phyloP scores from a whole-genome alignment of 768 basidiomycete species.

The Solioccasus polychromus region DNA sequence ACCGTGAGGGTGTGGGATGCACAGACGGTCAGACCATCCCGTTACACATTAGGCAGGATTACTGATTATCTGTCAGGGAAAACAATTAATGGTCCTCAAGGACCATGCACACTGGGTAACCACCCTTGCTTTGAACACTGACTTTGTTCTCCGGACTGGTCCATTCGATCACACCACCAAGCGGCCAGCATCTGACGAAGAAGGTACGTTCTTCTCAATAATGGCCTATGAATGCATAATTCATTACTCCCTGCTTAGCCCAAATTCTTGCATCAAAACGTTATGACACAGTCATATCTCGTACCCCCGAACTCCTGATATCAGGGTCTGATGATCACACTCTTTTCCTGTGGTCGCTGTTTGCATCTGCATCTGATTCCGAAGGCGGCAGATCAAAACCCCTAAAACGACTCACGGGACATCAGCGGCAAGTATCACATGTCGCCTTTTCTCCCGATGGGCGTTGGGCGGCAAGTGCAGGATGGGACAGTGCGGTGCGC shows the following conservation, averaged over 20 bases:
- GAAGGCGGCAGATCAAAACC: slow-evolving; percentile 59
- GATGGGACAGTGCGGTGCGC: slow-evolving; percentile 88
- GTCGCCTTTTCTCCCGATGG: slow-evolving; percentile 96
- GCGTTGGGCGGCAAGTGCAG: slow-evolving; percentile 84
- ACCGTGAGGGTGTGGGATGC: slow-evolving; percentile 96
- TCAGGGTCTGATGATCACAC: slow-evolving; percentile 98
- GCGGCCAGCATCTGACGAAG: slow-evolving; percentile 72
- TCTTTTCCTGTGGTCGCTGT: slow-evolving; percentile 91
- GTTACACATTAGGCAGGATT: neutral
- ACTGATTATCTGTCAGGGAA: slow-evolving; percentile 54
- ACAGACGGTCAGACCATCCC: slow-evolving; percentile 51
- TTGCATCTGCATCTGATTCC: slow-evolving; percentile 43
- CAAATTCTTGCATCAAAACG: slow-evolving; percentile 72
- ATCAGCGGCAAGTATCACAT: slow-evolving; percentile 92
- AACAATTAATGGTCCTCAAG: slow-evolving; percentile 77
- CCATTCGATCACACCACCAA: slow-evolving; percentile 90
- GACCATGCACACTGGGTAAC: slow-evolving; percentile 99
- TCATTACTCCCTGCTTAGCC: slow-evolving; percentile 41
- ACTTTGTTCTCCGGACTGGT: slow-evolving; percentile 91
- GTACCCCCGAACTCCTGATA: slow-evolving; percentile 77
- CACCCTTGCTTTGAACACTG: slow-evolving; percentile 91
- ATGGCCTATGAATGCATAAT: neutral
- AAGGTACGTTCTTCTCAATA: slow-evolving; percentile 52
- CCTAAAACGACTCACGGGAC: slow-evolving; percentile 80
- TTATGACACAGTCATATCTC: slow-evolving; percentile 67